Base-by-base conservation (phyloP, 2,329 filamentous ascomycete species). In the Neonectria hederae region DNA sequence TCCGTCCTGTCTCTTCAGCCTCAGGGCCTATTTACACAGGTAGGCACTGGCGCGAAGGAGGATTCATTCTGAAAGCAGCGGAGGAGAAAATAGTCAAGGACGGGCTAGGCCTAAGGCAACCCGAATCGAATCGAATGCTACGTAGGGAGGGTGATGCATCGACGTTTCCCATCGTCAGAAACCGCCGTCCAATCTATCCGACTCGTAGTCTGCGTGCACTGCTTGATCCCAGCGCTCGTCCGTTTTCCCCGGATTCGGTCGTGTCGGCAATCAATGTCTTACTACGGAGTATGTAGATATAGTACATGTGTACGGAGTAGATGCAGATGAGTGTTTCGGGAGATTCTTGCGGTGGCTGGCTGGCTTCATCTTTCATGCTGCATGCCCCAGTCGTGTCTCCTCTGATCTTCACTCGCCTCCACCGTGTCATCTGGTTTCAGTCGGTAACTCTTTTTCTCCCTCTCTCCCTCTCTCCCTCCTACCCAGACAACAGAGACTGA, bases 241-340 rank as follows among this genome's bases (percentile, higher is more conserved):
- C 42, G 28, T 24, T 24, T 63, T 59, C 60, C 60, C 60, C 60
- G 26, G 54, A 54, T 53, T 59, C 35, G 10, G n/a, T 51, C n/a
- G 3, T 51, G 28, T 32, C 11, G 19, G 30, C 28, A 49, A 4
- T 40, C n/a, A n/a, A n/a, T n/a, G 54, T 32, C 43, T 19, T 55
- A 42, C 59, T 14, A 43, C 17, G n/a, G 24, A 45, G 22, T n/a
- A n/a, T n/a, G n/a, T n/a, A n/a, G n/a, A n/a, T n/a, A n/a, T n/a
- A n/a, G n/a, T n/a, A n/a, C n/a, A 17, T n/a, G 26, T 19, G 32
- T 53, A n/a, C n/a, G n/a, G 40, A 38, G 26, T 45, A 46, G 42
- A 13, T 51, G 46, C 17, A 53, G 42, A n/a, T 51, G 46, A 17
- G 32, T 48, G 40, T 45, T 48, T 58, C 13, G 21, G 17, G 32